Evolutionary conservation across 305 asterid genomes (phyloP).

Genomic region (Fraxinus angustifolia): DNA sequence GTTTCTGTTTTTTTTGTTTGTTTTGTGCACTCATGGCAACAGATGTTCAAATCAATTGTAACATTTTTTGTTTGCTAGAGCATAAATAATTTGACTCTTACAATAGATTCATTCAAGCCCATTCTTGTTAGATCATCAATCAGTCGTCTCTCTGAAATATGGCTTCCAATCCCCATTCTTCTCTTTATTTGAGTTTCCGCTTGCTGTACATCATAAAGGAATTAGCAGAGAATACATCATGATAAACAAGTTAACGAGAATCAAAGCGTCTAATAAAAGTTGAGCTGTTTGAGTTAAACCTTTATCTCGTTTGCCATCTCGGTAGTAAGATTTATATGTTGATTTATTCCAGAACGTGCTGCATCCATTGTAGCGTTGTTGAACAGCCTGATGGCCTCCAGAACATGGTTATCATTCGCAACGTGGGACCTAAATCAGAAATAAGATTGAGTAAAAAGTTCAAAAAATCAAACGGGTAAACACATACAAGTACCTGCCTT

Average conservation of each 20-base stretch:
- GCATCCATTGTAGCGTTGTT: conserved; percentile 92
- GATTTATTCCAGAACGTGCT: conserved; percentile 82
- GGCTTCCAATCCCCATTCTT: conserved; percentile 96
- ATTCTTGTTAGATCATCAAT: conserved; percentile 83
- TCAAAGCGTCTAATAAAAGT: background rate
- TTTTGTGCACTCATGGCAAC: background rate
- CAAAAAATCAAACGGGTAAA: background rate
- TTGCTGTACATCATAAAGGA: conserved; percentile 51
- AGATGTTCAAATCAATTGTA: background rate
- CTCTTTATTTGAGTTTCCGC: conserved; percentile 92
- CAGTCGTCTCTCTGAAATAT: conserved; percentile 65
- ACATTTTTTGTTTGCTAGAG: background rate
- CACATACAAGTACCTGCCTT: background rate
- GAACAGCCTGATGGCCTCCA: conserved; percentile 87
- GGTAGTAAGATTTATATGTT: conserved; percentile 76
- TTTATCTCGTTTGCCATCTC: conserved; percentile 85
- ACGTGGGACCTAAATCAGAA: conserved; percentile 51
- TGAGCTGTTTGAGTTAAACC: conserved; percentile 33
- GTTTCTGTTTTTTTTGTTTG: background rate
- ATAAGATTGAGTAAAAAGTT: conserved; percentile 9
- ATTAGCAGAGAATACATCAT: conserved; percentile 12
- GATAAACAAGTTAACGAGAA: background rate
- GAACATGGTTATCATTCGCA: conserved; percentile 80
- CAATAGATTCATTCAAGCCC: conserved; percentile 90
- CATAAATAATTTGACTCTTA: conserved; percentile 30